Evolutionary conservation across 2,329 filamentous ascomycete genomes (phyloP).

Genomic region (Penicillium sp.): DNA sequence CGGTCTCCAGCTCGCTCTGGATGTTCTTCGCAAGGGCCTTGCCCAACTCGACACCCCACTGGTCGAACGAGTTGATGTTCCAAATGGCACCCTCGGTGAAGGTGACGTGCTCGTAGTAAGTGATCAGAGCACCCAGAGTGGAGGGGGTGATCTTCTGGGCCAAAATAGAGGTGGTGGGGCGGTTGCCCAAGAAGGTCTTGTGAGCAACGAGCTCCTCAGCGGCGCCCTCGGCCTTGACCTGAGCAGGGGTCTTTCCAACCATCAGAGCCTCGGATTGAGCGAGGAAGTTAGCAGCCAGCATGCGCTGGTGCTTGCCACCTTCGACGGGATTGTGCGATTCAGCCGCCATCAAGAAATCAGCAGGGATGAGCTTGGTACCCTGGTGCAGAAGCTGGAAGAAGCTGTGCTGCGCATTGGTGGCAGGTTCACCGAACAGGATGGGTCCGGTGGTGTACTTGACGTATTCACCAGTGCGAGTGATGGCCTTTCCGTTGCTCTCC

Average conservation of each 20-base stretch:
- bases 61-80: constrained; percentile 99
- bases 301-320: constrained; percentile 84
- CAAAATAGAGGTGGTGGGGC: constrained; percentile 92
- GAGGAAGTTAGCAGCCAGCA: constrained; percentile 52
- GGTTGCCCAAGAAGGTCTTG: constrained; percentile 98
- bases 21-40: constrained; percentile 96
- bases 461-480: constrained; percentile 80
- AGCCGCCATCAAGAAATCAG: constrained; percentile 95
- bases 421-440: constrained; percentile 95
- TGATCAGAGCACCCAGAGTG: constrained; percentile 90
- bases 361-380: constrained; percentile 96
- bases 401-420: constrained; percentile 98
- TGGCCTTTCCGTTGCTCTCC: constrained; percentile 98
- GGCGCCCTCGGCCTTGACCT: constrained; percentile 48
- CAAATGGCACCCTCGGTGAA: constrained; percentile 97
- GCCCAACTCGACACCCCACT: constrained; percentile 98
- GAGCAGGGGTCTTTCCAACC: constrained; percentile 52
- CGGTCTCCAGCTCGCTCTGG: constrained; percentile 74
- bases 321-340: constrained; percentile 96
- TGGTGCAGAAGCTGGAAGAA: constrained; percentile 99
- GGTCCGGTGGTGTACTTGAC: constrained; percentile 97
- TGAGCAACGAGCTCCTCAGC: constrained; percentile 70
- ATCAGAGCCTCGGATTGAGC: constrained; percentile 50
- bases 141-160: constrained; percentile 91
- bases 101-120: constrained; percentile 98